A percentile compares a stretch with the other conserved stretches of the same genome.
These are phyloP conservation scores for Kandelia obovata DNA, from an alignment of 345 rosid species.

Conservation along the genomic window DNA sequence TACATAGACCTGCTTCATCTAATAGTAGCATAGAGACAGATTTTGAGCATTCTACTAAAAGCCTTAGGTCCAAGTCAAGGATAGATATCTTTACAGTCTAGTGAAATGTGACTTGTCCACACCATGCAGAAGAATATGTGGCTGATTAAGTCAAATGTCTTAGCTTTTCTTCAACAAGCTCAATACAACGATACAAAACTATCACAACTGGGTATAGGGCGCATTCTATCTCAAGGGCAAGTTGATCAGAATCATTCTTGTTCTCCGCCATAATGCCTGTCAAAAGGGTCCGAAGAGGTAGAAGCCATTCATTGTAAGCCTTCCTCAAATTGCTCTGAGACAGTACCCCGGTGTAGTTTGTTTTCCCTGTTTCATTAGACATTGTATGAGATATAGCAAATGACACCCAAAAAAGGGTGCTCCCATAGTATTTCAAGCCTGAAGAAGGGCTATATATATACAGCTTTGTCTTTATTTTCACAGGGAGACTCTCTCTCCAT, in stretches of 20 bases:
- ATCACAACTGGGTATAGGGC: constrained; percentile 61
- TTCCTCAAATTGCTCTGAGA: constrained; percentile 53
- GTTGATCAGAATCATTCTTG: constrained; percentile 37
- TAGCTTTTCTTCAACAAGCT: constrained; percentile 73
- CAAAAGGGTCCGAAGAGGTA: constrained; percentile 69
- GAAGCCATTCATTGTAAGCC: constrained; percentile 73
- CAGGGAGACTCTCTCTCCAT: too few relatives aligned
- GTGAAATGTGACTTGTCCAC: not conserved
- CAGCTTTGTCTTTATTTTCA: too few relatives aligned
- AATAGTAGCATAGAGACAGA: too few relatives aligned
- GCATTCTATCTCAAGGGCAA: constrained; percentile 30
- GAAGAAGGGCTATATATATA: too few relatives aligned
- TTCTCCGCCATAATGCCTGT: constrained; percentile 43
- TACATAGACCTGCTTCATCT: too few relatives aligned
- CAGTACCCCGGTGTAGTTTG: constrained; percentile 43
- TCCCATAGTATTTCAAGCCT: too few relatives aligned
- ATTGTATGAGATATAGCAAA: not conserved
- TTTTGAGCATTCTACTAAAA: too few relatives aligned
- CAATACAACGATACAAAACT: constrained; percentile 78
- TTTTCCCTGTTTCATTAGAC: constrained; percentile 40
- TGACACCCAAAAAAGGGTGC: not conserved
- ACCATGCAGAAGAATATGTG: not conserved
- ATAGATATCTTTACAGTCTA: not conserved
- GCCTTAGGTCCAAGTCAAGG: too few relatives aligned
- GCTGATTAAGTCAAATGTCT: constrained; percentile 12